phyloP scores from a whole-genome alignment of 2,329 filamentous ascomycete species.

The Verticillium tricorpus region DNA sequence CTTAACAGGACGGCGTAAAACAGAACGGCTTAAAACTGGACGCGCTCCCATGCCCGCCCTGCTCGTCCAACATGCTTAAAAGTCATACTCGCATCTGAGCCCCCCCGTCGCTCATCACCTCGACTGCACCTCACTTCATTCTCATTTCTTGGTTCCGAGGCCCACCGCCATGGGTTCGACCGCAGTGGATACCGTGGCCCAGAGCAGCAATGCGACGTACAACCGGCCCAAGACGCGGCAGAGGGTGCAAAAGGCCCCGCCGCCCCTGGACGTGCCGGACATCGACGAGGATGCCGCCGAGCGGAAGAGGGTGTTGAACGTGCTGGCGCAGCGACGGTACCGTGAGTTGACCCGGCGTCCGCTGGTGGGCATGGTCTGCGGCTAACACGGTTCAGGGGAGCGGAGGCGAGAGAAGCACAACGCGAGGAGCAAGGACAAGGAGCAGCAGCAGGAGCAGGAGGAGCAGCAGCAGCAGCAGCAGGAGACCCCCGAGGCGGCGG shows the following conservation, averaged over 20 bases:
- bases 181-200: not conserved
- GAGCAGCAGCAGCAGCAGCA: not conserved
- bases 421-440: constrained; percentile 2
- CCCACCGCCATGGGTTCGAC: not conserved
- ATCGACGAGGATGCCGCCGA: constrained; percentile 47
- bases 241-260: constrained; percentile 32
- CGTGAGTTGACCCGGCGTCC: constrained; percentile 22
- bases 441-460: not conserved
- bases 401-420: constrained; percentile 18
- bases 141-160: no score
- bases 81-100: not conserved
- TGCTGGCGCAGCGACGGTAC: constrained; percentile 51
- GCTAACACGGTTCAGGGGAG: constrained; percentile 15
- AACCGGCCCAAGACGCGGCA: constrained; percentile 25
- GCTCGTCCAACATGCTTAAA: not conserved
- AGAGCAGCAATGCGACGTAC: constrained; percentile 4
- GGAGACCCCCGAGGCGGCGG: not conserved
- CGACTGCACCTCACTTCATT: not conserved
- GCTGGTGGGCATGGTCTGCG: no score
- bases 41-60: not conserved
- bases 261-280: constrained; percentile 37
- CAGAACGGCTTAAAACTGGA: not conserved
- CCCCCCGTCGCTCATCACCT: not conserved
- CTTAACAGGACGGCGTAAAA: no score
- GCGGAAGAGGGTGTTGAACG: constrained; percentile 48